Evolutionary conservation across 192 early-diverging fungal genomes (phyloP).

Genomic region (Obelidium mucronatum): DNA sequence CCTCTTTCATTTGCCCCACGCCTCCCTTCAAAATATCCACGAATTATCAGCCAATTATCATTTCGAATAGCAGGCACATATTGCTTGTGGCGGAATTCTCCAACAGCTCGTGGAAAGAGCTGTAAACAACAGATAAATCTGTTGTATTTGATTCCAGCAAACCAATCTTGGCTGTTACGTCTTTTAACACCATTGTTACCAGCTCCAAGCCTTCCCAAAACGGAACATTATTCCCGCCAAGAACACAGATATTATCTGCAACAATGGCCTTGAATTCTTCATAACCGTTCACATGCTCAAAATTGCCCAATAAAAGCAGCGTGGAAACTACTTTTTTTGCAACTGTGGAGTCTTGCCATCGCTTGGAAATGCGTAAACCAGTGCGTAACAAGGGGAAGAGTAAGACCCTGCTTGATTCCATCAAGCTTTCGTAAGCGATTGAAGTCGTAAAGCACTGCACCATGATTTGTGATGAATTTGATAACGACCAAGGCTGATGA

Average conservation of each 20-base stretch:
- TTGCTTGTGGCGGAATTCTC: no score
- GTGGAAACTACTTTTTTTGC: no score
- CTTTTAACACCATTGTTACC: not conserved
- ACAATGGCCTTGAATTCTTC: not conserved
- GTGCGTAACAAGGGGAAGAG: not conserved
- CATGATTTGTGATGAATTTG: conserved; percentile 11
- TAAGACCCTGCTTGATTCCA: not conserved
- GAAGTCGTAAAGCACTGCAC: not conserved
- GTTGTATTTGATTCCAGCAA: not conserved
- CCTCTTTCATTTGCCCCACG: no score
- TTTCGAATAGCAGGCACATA: no score
- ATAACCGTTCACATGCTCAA: not conserved
- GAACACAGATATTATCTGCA: not conserved
- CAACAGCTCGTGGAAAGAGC: no score
- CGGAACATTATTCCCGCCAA: not conserved
- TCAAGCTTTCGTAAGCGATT: not conserved
- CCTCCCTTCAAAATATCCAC: no score
- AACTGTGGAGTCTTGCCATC: no score
- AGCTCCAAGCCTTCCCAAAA: conserved; percentile 12
- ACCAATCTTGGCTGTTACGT: not conserved
- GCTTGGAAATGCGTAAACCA: conserved; percentile 10
- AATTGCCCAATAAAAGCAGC: not conserved
- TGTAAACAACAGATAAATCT: not conserved
- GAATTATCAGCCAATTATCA: no score
- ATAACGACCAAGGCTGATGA: not conserved